Evolutionary conservation across 164 flowering plant genomes (phyloP).

Genomic region (Vitis cinerea): DNA sequence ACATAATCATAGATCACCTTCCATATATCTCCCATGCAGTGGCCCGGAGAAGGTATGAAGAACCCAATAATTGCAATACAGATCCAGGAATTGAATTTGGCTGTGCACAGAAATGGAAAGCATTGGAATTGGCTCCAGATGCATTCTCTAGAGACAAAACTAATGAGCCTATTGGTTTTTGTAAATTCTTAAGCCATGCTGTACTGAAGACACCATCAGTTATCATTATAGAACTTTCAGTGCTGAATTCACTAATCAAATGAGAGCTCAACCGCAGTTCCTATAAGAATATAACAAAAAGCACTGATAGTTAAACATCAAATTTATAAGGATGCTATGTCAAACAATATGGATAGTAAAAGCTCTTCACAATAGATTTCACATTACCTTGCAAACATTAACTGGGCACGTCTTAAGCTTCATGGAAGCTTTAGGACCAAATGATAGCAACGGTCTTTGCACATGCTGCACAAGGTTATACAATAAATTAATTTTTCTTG

Average conservation of each 20-base stretch:
- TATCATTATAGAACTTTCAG: slow-evolving; percentile 55
- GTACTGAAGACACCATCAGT: slow-evolving; percentile 82
- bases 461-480: slow-evolving; percentile 65
- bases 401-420: slow-evolving; percentile 74
- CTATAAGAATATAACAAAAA: slow-evolving; percentile 36
- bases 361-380: not conserved
- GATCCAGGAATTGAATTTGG: slow-evolving; percentile 79
- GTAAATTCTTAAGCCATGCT: slow-evolving; percentile 74
- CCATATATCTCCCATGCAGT: slow-evolving; percentile 95
- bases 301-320: not conserved
- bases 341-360: not conserved
- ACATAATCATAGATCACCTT: slow-evolving; percentile 43
- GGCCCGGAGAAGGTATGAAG: slow-evolving; percentile 83
- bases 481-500: no score
- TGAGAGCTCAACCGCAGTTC: slow-evolving; percentile 76
- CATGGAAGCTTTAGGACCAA: slow-evolving; percentile 91
- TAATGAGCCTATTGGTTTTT: slow-evolving; percentile 48
- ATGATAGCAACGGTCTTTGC: slow-evolving; percentile 75
- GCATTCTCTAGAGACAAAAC: slow-evolving; percentile 53
- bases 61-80: slow-evolving; percentile 69
- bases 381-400: slow-evolving; percentile 77
- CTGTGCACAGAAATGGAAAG: slow-evolving; percentile 59
- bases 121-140: slow-evolving; percentile 31
- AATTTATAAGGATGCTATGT: not conserved
- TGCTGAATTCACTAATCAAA: slow-evolving; percentile 65